A percentile compares a stretch with the other conserved stretches of the same genome.
Conservation (phyloP, 1,284 basidiomycete genomes). For the Pisolithus thermaeus region DNA sequence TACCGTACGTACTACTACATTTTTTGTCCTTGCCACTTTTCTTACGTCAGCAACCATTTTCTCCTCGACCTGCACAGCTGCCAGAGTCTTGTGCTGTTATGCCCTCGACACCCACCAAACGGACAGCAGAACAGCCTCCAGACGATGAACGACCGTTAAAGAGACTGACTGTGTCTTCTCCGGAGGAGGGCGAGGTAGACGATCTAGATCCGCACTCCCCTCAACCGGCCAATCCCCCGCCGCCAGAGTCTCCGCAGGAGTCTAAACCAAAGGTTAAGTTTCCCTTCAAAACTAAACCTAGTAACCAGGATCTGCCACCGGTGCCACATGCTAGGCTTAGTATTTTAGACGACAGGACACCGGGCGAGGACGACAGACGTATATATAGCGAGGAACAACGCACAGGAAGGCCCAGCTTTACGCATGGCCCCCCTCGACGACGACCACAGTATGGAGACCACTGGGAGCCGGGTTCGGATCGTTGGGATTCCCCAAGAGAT, state of each 20-base stretch:
- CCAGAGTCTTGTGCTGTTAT: slow-evolving; percentile 6
- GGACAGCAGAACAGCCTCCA: slow-evolving; percentile 48
- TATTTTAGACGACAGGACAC: slow-evolving; percentile 18
- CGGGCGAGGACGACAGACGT: slow-evolving; percentile 39
- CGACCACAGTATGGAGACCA: slow-evolving; percentile 17
- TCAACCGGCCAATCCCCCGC: slow-evolving; percentile 17
- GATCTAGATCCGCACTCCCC: slow-evolving; percentile 25
- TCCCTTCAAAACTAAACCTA: slow-evolving; percentile 62
- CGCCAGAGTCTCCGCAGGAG: slow-evolving; percentile 21
- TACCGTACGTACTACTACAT: no score
- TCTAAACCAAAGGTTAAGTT: slow-evolving; percentile 52
- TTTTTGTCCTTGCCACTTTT: no score
- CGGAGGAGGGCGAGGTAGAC: slow-evolving; percentile 75
- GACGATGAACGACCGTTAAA: slow-evolving; percentile 46
- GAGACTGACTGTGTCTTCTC: slow-evolving; percentile 52
- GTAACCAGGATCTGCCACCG: slow-evolving; percentile 8
- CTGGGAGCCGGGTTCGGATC: slow-evolving; percentile 26
- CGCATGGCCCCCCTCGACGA: slow-evolving; percentile 4
- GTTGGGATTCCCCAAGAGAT: slow-evolving; percentile 22
- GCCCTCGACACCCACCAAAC: slow-evolving; percentile 39
- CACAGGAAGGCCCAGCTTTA: slow-evolving; percentile 8
- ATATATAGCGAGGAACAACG: slow-evolving; percentile 29
- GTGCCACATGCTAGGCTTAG: slow-evolving; percentile 6
- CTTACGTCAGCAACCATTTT: not conserved
- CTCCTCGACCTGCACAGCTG: not conserved